Conservation (phyloP, 2,329 filamentous ascomycete genomes). For the Hypoxylon sp. region DNA sequence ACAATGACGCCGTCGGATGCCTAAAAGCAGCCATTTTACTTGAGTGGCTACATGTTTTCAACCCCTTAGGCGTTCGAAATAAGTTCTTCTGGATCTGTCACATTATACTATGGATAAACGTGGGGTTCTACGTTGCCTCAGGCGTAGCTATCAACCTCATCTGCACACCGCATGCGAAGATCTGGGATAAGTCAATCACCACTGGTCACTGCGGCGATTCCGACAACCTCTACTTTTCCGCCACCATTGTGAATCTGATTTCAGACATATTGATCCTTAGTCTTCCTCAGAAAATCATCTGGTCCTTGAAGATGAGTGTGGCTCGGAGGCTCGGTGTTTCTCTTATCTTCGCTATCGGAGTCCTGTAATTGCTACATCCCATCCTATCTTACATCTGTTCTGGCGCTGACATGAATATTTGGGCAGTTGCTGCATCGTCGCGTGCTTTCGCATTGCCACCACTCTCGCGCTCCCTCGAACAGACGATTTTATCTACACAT, state of each 20-base stretch:
- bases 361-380: background rate
- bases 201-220: background rate
- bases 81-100: background rate
- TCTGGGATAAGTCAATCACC: background rate
- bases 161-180: slow-evolving; percentile 2
- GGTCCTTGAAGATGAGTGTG: background rate
- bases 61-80: background rate
- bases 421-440: background rate
- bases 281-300: background rate
- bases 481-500: background rate
- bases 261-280: background rate
- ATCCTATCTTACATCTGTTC: background rate
- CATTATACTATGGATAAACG: background rate
- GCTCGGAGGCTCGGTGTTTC: background rate
- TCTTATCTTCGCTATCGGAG: background rate
- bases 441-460: background rate
- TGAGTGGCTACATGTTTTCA: background rate
- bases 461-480: background rate
- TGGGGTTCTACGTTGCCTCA: background rate
- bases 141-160: background rate
- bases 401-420: background rate
- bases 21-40: background rate
- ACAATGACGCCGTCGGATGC: background rate
- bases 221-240: background rate
- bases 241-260: background rate